Percentiles rank a stretch among this genome's conserved stretches.
phyloP scores from a whole-genome alignment of 352 stramenopile species.

The Globisporangium mamillatum region DNA sequence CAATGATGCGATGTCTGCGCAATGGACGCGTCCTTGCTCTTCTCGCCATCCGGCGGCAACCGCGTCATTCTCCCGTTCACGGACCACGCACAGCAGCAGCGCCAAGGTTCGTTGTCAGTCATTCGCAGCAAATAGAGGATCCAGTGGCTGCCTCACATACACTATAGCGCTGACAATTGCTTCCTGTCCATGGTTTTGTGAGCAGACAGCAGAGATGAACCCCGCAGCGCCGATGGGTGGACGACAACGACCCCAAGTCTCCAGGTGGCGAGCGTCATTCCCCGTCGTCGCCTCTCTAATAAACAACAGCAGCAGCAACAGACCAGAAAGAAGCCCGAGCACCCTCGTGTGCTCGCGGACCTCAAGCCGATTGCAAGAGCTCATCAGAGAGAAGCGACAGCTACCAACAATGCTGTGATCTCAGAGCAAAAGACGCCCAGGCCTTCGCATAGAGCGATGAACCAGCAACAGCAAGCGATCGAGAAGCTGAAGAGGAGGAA shows the following conservation, averaged over 20 bases:
- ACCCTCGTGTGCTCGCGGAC: background rate
- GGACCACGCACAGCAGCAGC: background rate
- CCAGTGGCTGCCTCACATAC: no score
- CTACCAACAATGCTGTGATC: background rate
- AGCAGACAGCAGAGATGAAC: conserved; percentile 2
- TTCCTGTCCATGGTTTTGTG: no score
- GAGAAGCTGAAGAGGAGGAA: background rate
- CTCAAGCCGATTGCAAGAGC: background rate
- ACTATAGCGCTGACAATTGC: background rate
- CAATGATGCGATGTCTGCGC: background rate
- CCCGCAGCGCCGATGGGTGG: background rate
- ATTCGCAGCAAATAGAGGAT: background rate
- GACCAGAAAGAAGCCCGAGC: background rate
- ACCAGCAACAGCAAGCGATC: background rate
- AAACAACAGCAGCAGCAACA: background rate
- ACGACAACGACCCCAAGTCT: background rate
- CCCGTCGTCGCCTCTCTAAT: background rate
- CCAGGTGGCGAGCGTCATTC: background rate
- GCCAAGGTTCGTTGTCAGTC: conserved; percentile 1
- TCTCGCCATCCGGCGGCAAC: conserved; percentile 1
- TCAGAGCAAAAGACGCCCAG: background rate
- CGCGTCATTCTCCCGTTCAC: background rate
- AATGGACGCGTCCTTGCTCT: conserved; percentile 13
- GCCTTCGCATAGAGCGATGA: background rate
- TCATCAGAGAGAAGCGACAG: background rate